Evolutionary conservation across 805 yeast species (phyloP), one percentile per base, ranked within the genome.

Genomic region (Huiozyma sinensis): DNA sequence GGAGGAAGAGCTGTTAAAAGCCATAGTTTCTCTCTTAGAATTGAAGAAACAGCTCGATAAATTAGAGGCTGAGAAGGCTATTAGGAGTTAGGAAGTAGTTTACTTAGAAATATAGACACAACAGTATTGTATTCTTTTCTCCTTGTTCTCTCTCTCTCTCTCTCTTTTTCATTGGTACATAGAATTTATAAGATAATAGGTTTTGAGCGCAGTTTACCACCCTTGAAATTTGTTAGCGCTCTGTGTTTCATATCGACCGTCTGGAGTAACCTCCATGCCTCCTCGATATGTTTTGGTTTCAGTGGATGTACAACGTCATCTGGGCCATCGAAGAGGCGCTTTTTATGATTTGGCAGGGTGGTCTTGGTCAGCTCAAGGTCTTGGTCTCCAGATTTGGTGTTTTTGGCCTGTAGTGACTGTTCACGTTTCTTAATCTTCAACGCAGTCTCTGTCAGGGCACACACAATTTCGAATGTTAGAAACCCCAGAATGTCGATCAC

Each of bases 401-500:
- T 63, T 32, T 58, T 56, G 41, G 65, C 63, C 36, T 61, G 65
- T 39, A 78, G 57, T 39, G 65, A 63, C 46, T 80, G 81, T 56
- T 85, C 88, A 28, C 76, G 72, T 43, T 73, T 75, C 53, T 89
- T 88, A 32, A 92, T 80, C 46, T 73, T 76, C 60, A 90, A 71
- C 1, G 97, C 97, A 54, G 81, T 84, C 64, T 90, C 97, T 0
- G 98, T 92, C 42, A 92, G 65, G 7, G 90, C 81, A 56, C 97
- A 94, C 3, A 92, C 98, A 61, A 90, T 88, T 62, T 92, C 98
- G 68, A 92, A 92, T 0, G 98, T 92, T 44, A 92, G 65, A 57
- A 92, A 92, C 28, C 98, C 98, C 32, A 92, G 67, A 34, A 90
- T 92, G 68, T 92, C 98, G 51, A 92, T 81, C 28, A 92, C 95